A percentile compares a stretch with the other conserved stretches of the same genome.
Evolutionary conservation across 78 protist species (phyloP).

Genomic region (Dictyostelium capitatum): DNA sequence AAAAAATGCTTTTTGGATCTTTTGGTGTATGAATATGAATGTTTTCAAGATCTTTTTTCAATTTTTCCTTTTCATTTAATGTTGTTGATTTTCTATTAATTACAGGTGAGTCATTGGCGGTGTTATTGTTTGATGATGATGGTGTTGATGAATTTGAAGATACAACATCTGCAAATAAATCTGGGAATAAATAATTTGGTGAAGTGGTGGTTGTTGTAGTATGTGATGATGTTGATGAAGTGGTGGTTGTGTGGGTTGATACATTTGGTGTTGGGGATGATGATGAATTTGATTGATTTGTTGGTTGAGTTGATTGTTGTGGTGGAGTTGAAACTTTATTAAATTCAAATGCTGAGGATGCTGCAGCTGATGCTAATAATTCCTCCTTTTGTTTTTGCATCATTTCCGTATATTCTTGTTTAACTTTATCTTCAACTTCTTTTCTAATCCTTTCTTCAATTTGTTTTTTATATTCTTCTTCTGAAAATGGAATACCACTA

Average conservation of each 20-base stretch:
- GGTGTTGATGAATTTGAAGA: neutral
- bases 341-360: constrained; percentile 4
- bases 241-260: constrained; percentile 10
- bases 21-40: constrained; percentile 12
- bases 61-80: constrained; percentile 9
- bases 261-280: neutral
- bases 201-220: constrained; percentile 19
- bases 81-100: constrained; percentile 26
- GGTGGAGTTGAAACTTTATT: constrained; percentile 8
- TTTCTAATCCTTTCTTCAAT: constrained; percentile 72
- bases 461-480: constrained; percentile 59
- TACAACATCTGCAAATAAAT: constrained; percentile 11
- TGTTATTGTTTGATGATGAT: neutral
- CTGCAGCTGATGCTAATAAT: neutral
- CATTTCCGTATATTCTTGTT: constrained; percentile 48
- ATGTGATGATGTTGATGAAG: neutral
- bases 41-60: constrained; percentile 60
- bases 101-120: constrained; percentile 4
- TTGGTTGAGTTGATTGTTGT: neutral
- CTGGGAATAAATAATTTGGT: constrained; percentile 17
- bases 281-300: neutral
- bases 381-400: constrained; percentile 29
- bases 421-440: constrained; percentile 61
- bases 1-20: neutral
- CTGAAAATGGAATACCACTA: constrained; percentile 28